Conservation (phyloP, 495 filamentous ascomycete genomes). For the Trypethelium eluteriae region DNA sequence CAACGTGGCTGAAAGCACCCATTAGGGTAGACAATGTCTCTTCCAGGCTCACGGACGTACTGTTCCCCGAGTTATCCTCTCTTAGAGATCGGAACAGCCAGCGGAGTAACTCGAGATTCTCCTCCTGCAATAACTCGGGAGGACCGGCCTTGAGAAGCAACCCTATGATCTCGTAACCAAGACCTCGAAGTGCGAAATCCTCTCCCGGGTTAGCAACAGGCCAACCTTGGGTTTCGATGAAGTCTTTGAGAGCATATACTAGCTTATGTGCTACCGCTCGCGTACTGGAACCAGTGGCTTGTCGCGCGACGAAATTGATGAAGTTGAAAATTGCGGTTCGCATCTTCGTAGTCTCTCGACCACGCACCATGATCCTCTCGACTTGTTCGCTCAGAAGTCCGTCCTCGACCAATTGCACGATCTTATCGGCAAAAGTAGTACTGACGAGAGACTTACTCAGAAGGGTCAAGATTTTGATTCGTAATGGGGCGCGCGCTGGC, state of each 20-base stretch:
- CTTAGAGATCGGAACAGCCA: conserved; percentile 79
- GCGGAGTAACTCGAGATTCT: conserved; percentile 52
- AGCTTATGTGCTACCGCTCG: conserved; percentile 59
- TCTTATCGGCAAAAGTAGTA: conserved; percentile 55
- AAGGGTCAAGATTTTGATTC: conserved; percentile 63
- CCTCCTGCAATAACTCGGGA: conserved; percentile 46
- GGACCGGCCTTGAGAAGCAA: conserved; percentile 53
- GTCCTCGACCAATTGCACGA: conserved; percentile 62
- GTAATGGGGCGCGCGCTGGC: conserved; percentile 58
- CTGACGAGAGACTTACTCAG: conserved; percentile 67
- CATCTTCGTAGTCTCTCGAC: conserved; percentile 65
- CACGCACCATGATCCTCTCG: conserved; percentile 35
- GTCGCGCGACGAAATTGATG: conserved; percentile 77
- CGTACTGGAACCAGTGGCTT: conserved; percentile 53
- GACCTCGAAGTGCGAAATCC: conserved; percentile 36
- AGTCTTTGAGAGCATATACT: conserved; percentile 63
- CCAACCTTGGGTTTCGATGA: conserved; percentile 77
- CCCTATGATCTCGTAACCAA: conserved; percentile 67
- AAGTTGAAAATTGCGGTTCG: conserved; percentile 80
- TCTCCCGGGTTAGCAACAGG: conserved; percentile 47
- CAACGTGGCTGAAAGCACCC: conserved; percentile 45
- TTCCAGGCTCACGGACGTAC: conserved; percentile 78
- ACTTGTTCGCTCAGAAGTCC: conserved; percentile 39
- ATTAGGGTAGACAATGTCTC: conserved; percentile 75
- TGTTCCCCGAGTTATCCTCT: conserved; percentile 65